phyloP scores from a whole-genome alignment of 192 early-diverging fungal genomes.

The Coemansia sp. region DNA sequence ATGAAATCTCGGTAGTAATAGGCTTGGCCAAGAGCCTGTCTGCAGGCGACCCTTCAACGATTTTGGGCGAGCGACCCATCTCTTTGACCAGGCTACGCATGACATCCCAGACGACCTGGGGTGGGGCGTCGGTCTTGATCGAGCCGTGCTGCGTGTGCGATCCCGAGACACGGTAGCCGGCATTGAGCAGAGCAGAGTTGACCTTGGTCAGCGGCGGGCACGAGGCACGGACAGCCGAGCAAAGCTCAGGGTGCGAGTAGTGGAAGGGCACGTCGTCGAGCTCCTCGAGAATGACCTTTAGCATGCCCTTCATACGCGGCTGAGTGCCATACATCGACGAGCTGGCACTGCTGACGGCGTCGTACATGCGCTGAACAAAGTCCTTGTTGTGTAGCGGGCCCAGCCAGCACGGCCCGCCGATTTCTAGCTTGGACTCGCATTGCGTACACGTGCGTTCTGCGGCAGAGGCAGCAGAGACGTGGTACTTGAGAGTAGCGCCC shows the following conservation, averaged over 20 bases:
- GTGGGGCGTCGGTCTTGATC: slow-evolving; percentile 93
- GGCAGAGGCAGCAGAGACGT: slow-evolving; percentile 60
- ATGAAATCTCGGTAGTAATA: slow-evolving; percentile 62
- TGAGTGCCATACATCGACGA: slow-evolving; percentile 71
- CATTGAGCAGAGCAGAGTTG: slow-evolving; percentile 89
- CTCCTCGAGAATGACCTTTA: slow-evolving; percentile 84
- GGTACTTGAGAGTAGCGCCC: slow-evolving; percentile 61
- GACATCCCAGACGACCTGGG: slow-evolving; percentile 87
- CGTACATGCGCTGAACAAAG: slow-evolving; percentile 81
- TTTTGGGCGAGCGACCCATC: slow-evolving; percentile 63
- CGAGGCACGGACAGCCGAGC: slow-evolving; percentile 68
- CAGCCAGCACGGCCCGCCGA: slow-evolving; percentile 93
- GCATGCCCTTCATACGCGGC: slow-evolving; percentile 92
- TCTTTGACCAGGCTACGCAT: slow-evolving; percentile 75
- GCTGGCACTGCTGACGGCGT: slow-evolving; percentile 62
- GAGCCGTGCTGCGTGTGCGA: slow-evolving; percentile 77
- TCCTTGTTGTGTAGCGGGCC: slow-evolving; percentile 76
- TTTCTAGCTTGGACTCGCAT: slow-evolving; percentile 68
- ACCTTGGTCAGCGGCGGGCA: slow-evolving; percentile 69
- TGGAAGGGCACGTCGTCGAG: slow-evolving; percentile 72
- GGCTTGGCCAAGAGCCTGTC: slow-evolving; percentile 59
- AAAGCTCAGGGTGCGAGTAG: slow-evolving; percentile 70
- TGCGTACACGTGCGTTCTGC: slow-evolving; percentile 64
- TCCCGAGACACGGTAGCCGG: slow-evolving; percentile 82
- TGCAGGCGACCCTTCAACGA: slow-evolving; percentile 65